A percentile compares a stretch with the other conserved stretches of the same genome.
phyloP scores from a whole-genome alignment of 2,329 filamentous ascomycete species.

The Botrytis hyacinthi region DNA sequence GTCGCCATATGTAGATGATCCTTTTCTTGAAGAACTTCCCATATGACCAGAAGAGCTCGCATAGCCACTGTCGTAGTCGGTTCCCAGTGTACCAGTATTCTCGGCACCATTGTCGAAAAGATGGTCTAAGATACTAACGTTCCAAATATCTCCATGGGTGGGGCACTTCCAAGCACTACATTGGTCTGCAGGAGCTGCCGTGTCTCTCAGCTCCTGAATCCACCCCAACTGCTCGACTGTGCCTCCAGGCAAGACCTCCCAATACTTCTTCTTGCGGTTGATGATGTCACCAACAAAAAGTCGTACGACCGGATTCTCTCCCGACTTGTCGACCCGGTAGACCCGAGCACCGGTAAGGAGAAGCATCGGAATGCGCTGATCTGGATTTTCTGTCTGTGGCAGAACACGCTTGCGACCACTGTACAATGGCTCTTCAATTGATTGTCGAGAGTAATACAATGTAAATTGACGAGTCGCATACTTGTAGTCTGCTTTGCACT shows the following conservation, averaged over 20 bases:
- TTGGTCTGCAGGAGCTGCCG: no score
- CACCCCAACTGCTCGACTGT: not conserved
- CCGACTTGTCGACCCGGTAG: not conserved
- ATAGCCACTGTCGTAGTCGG: not conserved
- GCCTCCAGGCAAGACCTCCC: not conserved
- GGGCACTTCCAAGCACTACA: constrained; percentile 7
- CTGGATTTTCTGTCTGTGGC: not conserved
- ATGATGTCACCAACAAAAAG: constrained; percentile 3
- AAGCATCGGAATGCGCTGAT: not conserved
- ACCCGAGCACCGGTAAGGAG: not conserved
- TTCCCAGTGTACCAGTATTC: not conserved
- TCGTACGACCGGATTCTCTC: not conserved
- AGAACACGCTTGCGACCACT: not conserved
- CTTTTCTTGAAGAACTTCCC: not conserved
- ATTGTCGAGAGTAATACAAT: not conserved
- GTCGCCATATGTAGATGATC: not conserved
- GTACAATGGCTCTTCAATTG: not conserved
- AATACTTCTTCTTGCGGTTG: constrained; percentile 7
- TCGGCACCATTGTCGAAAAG: not conserved
- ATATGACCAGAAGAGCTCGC: not conserved
- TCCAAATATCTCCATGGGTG: not conserved
- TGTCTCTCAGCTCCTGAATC: not conserved
- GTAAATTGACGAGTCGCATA: not conserved
- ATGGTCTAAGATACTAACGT: not conserved
- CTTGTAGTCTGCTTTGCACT: not conserved